These are phyloP conservation scores for Loxodes magnus DNA, from an alignment of 73 alveolate species.

Conservation along the genomic window DNA sequence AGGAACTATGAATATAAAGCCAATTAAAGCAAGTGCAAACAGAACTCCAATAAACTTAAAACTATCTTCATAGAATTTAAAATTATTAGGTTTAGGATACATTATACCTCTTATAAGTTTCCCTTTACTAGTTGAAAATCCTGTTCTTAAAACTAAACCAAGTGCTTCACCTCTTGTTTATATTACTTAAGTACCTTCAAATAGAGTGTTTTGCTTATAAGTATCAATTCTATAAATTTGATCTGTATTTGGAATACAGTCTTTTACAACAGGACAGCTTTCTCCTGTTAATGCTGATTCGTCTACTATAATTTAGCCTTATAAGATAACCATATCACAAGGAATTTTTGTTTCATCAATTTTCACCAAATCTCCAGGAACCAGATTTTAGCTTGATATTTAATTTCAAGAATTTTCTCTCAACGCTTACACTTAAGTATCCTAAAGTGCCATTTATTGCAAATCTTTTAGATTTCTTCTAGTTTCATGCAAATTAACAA, in stretches of 20 bases:
- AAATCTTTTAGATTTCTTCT: constrained; percentile 56
- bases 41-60: constrained; percentile 64
- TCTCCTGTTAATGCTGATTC: too few relatives aligned
- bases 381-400: constrained; percentile 44
- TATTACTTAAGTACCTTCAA: neutral
- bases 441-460: constrained; percentile 76
- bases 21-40: constrained; percentile 66
- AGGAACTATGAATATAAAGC: constrained; percentile 28
- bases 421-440: constrained; percentile 51
- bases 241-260: too few relatives aligned
- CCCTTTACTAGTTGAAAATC: constrained; percentile 84
- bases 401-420: constrained; percentile 23
- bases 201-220: neutral
- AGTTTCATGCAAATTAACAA: constrained; percentile 64
- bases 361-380: constrained; percentile 92
- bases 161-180: neutral
- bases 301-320: too few relatives aligned
- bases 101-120: constrained; percentile 63
- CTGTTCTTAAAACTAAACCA: constrained; percentile 24
- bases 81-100: constrained; percentile 65
- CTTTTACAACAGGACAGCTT: too few relatives aligned
- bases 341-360: too few relatives aligned
- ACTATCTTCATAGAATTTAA: constrained; percentile 75
- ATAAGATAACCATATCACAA: too few relatives aligned
- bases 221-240: too few relatives aligned